Percentiles rank a stretch among this genome's conserved stretches.
Conservation (phyloP, 2,329 filamentous ascomycete species). For the Microcyclospora pomicola region DNA sequence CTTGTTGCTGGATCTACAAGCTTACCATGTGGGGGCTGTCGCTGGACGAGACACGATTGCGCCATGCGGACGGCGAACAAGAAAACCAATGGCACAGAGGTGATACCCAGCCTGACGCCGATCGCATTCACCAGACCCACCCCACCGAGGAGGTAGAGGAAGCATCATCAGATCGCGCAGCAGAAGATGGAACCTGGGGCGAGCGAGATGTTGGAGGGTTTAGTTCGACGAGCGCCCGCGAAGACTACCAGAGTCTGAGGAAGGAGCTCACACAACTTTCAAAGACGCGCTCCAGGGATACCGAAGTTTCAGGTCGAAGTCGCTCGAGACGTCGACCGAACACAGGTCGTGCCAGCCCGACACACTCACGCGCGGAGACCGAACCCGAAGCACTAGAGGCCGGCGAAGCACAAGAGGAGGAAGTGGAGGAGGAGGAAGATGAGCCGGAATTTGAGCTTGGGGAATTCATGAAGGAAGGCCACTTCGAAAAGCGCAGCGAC, state of each 20-base stretch:
- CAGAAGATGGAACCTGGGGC: constrained; percentile 45
- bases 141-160: constrained; percentile 18
- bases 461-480: constrained; percentile 57
- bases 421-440: constrained; percentile 33
- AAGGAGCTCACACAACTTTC: constrained; percentile 42
- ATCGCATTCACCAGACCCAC: constrained; percentile 8
- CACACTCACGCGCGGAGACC: constrained; percentile 3
- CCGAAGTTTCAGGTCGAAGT: constrained; percentile 4
- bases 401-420: constrained; percentile 27
- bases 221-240: constrained; percentile 40
- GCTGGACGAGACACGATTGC: constrained; percentile 16
- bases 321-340: neutral
- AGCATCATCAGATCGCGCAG: constrained; percentile 13
- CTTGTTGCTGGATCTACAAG: neutral
- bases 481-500: constrained; percentile 58
- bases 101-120: constrained; percentile 11
- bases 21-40: constrained; percentile 16
- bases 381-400: constrained; percentile 26
- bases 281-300: constrained; percentile 25
- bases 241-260: constrained; percentile 45
- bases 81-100: constrained; percentile 14
- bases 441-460: constrained; percentile 53
- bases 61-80: constrained; percentile 8
- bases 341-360: neutral
- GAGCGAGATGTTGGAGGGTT: constrained; percentile 44